Conservation (phyloP, 2,329 filamentous ascomycete species). For the Bipolaris cookei region DNA sequence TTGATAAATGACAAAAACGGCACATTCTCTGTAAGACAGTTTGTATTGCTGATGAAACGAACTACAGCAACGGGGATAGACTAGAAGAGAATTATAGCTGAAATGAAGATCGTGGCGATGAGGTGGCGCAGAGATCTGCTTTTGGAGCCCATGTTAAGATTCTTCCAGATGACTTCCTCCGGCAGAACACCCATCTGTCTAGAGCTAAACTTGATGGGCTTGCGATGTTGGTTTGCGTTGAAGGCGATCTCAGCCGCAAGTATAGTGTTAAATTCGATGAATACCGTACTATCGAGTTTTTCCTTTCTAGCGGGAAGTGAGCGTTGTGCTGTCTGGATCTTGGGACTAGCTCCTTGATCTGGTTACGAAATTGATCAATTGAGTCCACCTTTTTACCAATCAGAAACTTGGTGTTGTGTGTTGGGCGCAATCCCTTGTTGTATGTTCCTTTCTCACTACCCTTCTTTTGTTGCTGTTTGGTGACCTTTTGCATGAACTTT, state of each 20-base stretch:
- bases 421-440: constrained; percentile 65
- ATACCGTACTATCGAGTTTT: constrained; percentile 75
- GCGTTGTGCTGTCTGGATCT: constrained; percentile 70
- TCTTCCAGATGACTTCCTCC: constrained; percentile 56
- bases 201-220: constrained; percentile 39
- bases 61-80: constrained; percentile 53
- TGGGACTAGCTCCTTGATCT: constrained; percentile 73
- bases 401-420: constrained; percentile 49
- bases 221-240: constrained; percentile 24
- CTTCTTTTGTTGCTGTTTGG: constrained; percentile 8
- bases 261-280: constrained; percentile 85
- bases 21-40: constrained; percentile 48
- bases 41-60: constrained; percentile 53
- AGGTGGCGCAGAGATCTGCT: constrained; percentile 40
- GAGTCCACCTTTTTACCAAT: constrained; percentile 64
- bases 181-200: constrained; percentile 54
- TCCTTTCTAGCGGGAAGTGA: constrained; percentile 70
- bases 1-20: constrained; percentile 53
- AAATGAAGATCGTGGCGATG: constrained; percentile 48
- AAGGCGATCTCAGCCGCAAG: constrained; percentile 81
- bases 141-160: constrained; percentile 48
- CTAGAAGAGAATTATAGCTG: constrained; percentile 54
- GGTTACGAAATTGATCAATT: constrained; percentile 80
- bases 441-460: constrained; percentile 62
- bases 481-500: constrained; percentile 38